Evolutionary conservation across 1,139 yeast species (phyloP), one percentile per base, ranked within the genome.

Genomic region (Debaryomycetaceae sp.): DNA sequence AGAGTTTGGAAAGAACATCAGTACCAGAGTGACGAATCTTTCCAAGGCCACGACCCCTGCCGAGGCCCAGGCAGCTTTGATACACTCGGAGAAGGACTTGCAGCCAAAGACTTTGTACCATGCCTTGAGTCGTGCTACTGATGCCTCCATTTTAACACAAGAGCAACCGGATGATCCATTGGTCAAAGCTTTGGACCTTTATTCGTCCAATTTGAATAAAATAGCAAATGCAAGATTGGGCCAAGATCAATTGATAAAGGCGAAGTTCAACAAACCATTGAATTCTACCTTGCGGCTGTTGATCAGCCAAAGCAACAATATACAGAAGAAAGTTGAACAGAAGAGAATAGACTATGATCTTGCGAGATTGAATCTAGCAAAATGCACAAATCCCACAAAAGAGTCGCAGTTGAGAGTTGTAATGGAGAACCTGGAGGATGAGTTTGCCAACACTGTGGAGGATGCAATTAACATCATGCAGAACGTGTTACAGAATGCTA

Each of bases 401-500:
- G 87, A 84, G 58, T 87, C 89, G 6, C 83, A 83, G 46, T 79
- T 87, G 50, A 76, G 93, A 54, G 86, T 84, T 42, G 80, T 83
- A 50, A 84, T 88, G 77, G 96, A 89, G 63, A 81, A 84, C 52
- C 84, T 91, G 38, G 96, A 89, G 66, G 96, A 89, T 58, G 95
- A 87, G 57, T 88, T 89, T 63, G 96, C 95, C 39, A 88, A 87
- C 53, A 87, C 93, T 20, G 91, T 90, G 34, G 96, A 89, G 66
- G 96, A 87, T 60, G 95, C 96, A 33, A 89, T 87, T 44, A 75
- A 83, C 42, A 81, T 87, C 49, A 84, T 89, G 93, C 88, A 84
- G 69, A 84, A 84, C 60, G 91, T 87, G 24, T 80, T 88, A 56
- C 84, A 84, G 49, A 77, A 84, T 48, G 84, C 93, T 35, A 80